Conservation (phyloP, 2,329 filamentous ascomycete genomes). For the Shiraia sp. region DNA sequence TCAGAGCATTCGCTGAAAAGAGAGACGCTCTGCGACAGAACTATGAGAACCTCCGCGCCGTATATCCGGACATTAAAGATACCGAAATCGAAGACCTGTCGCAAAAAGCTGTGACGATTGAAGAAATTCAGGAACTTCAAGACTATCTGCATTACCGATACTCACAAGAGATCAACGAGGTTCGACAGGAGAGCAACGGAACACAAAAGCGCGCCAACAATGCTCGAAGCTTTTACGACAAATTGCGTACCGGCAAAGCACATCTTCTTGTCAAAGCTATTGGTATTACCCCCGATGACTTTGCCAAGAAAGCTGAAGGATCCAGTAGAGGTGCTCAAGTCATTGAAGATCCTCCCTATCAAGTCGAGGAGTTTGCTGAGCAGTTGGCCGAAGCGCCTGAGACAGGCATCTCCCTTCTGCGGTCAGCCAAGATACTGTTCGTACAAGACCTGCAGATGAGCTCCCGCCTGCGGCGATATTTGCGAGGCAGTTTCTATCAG, state of each 20-base stretch:
- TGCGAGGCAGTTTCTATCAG: conserved; percentile 81
- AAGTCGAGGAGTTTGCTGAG: conserved; percentile 87
- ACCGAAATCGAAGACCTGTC: conserved; percentile 80
- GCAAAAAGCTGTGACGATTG: conserved; percentile 79
- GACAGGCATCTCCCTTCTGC: conserved; percentile 75
- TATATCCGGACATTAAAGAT: conserved; percentile 66
- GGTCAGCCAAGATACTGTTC: conserved; percentile 83
- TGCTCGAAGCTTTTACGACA: conserved; percentile 79
- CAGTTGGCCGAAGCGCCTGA: conserved; percentile 55
- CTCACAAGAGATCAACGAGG: conserved; percentile 77
- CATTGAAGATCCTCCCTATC: conserved; percentile 79
- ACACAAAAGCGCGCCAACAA: conserved; percentile 81
- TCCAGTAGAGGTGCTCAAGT: conserved; percentile 66
- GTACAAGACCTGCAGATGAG: conserved; percentile 87
- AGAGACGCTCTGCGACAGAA: conserved; percentile 81
- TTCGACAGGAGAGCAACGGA: conserved; percentile 67
- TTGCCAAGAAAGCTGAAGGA: conserved; percentile 83
- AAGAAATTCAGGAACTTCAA: conserved; percentile 94
- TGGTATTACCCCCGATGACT: conserved; percentile 84
- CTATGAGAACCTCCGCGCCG: conserved; percentile 70
- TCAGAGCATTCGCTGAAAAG: conserved; percentile 89
- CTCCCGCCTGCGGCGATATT: conserved; percentile 85
- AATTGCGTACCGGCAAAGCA: conserved; percentile 77
- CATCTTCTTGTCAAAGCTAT: conserved; percentile 86
- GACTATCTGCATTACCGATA: conserved; percentile 98